These are phyloP conservation scores for Pleurotus eryngii DNA, from an alignment of 768 basidiomycete genomes.

Conservation along the genomic window DNA sequence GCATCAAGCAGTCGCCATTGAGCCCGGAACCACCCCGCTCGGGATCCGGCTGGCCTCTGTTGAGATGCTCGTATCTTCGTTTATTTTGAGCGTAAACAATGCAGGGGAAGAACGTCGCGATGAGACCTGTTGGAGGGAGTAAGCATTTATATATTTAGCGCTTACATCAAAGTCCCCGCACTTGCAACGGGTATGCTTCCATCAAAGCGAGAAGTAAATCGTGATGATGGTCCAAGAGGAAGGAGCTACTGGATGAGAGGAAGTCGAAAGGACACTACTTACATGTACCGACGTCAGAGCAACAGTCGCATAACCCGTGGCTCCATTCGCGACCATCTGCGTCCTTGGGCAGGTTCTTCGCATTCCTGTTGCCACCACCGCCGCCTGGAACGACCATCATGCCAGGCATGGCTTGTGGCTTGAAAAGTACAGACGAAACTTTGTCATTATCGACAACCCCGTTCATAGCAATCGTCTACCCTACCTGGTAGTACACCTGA, in stretches of 20 bases:
- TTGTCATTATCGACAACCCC: background rate
- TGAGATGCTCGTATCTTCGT: slow-evolving; percentile 30
- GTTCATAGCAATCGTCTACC: no score
- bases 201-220: no score
- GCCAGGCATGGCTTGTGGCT: slow-evolving; percentile 19
- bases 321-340: slow-evolving; percentile 26
- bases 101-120: slow-evolving; percentile 35
- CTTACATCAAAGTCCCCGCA: no score
- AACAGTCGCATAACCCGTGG: slow-evolving; percentile 20
- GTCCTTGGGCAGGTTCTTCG: slow-evolving; percentile 21
- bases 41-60: slow-evolving; percentile 30
- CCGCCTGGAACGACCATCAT: slow-evolving; percentile 17
- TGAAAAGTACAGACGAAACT: background rate
- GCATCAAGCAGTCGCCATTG: slow-evolving; percentile 33
- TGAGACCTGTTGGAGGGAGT: slow-evolving; percentile 14
- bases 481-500: background rate
- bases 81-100: slow-evolving; percentile 35
- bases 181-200: no score
- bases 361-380: slow-evolving; percentile 21
- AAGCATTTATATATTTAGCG: no score
- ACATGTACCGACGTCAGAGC: slow-evolving; percentile 21
- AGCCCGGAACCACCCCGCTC: slow-evolving; percentile 29
- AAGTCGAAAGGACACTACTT: background rate
- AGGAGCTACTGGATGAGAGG: no score
- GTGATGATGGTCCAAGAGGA: no score